phyloP scores from a whole-genome alignment of 2,329 filamentous ascomycete species.

The Daldinia sp. region DNA sequence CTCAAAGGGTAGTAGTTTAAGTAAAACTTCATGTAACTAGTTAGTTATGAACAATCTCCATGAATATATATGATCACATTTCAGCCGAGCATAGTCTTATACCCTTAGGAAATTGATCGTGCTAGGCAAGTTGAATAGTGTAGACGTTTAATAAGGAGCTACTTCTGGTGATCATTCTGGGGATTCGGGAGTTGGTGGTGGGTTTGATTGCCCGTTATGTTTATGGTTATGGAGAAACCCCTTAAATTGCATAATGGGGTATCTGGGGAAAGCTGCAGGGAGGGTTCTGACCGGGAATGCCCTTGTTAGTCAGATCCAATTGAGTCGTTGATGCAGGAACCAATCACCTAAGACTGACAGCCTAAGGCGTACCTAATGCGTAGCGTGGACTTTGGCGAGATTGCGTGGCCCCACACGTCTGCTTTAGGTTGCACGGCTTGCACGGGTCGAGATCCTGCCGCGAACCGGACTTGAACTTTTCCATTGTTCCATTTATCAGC shows the following conservation, averaged over 20 bases:
- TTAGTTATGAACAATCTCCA: neutral
- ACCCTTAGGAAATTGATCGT: neutral
- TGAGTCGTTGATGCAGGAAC: slow-evolving; percentile 36
- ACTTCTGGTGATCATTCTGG: neutral
- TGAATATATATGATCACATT: neutral
- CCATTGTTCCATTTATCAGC: neutral
- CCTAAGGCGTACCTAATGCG: neutral
- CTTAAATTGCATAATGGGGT: slow-evolving; percentile 37
- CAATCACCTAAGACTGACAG: slow-evolving; percentile 27
- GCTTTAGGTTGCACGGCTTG: slow-evolving; percentile 23
- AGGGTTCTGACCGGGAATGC: slow-evolving; percentile 16
- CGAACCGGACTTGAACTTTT: slow-evolving; percentile 21
- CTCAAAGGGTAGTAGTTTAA: neutral
- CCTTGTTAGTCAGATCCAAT: slow-evolving; percentile 18
- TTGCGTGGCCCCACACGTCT: slow-evolving; percentile 30
- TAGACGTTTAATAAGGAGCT: slow-evolving; percentile 1
- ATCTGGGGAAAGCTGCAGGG: slow-evolving; percentile 40
- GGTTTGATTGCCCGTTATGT: neutral
- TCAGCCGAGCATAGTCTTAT: neutral
- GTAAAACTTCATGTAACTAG: neutral
- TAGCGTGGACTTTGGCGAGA: slow-evolving; percentile 38
- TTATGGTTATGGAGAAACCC: slow-evolving; percentile 15
- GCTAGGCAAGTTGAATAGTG: neutral
- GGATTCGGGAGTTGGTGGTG: neutral
- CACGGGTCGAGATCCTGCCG: slow-evolving; percentile 37